phyloP scores from a whole-genome alignment of 225 moss, liverwort and hornwort species.

The Pleurozium schreberi region DNA sequence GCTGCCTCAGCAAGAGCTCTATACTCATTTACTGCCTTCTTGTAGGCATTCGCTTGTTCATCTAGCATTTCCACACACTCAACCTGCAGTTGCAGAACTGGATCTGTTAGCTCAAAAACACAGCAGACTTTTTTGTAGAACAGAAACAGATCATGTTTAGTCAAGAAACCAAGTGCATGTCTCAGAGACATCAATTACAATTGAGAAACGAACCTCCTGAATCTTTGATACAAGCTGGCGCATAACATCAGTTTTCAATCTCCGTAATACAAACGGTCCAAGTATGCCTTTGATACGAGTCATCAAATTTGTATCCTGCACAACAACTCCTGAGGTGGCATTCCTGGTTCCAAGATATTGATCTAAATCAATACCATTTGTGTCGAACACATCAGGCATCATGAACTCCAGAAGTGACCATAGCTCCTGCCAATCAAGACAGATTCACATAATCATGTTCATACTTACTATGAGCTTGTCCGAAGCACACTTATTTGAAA shows the following conservation, averaged over 20 bases:
- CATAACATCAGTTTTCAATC: slow-evolving; percentile 96
- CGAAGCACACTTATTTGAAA: neutral
- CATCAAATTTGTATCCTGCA: slow-evolving; percentile 71
- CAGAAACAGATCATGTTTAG: neutral
- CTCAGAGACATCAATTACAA: neutral
- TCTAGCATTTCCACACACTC: slow-evolving; percentile 68
- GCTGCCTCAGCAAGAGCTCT: slow-evolving; percentile 61
- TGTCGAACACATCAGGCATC: slow-evolving; percentile 81
- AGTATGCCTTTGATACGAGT: slow-evolving; percentile 86
- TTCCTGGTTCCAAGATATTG: slow-evolving; percentile 78
- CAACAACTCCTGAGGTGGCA: slow-evolving; percentile 47
- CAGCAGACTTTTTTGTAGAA: neutral
- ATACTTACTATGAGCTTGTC: neutral
- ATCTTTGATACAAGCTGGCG: slow-evolving; percentile 91
- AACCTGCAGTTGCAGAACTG: slow-evolving; percentile 31
- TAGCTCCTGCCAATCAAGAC: slow-evolving; percentile 49
- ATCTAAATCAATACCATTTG: slow-evolving; percentile 79
- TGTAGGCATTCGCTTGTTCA: slow-evolving; percentile 65
- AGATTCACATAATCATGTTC: neutral
- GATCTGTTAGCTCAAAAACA: neutral
- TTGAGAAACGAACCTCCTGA: slow-evolving; percentile 44
- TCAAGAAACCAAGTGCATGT: neutral
- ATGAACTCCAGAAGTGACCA: slow-evolving; percentile 97
- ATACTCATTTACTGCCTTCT: slow-evolving; percentile 73
- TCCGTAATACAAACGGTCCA: slow-evolving; percentile 79